These are phyloP conservation scores for Protomyces gravidus DNA, from an alignment of 1,139 yeast genomes.

Conservation along the genomic window DNA sequence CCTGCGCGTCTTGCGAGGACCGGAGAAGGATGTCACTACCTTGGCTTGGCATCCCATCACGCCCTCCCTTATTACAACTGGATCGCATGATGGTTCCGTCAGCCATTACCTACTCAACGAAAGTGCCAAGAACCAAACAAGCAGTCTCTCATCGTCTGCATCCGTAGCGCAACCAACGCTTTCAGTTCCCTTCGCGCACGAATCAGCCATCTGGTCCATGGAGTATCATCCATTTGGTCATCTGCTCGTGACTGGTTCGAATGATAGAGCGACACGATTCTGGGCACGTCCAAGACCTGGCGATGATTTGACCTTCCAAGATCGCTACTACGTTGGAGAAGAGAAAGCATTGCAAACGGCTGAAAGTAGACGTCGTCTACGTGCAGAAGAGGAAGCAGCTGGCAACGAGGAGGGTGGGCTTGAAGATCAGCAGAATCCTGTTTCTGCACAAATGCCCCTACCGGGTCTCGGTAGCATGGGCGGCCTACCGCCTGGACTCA, in stretches of 20 bases:
- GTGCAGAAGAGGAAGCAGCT: conserved; percentile 3
- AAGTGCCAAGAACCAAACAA: conserved; percentile 28
- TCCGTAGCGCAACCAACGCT: conserved; percentile 39
- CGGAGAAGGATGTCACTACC: conserved; percentile 80
- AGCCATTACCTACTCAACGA: conserved; percentile 67
- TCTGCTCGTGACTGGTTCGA: conserved; percentile 83
- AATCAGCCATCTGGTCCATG: conserved; percentile 80
- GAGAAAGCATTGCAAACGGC: conserved; percentile 26
- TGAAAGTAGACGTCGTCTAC: conserved; percentile 1
- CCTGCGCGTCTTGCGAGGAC: conserved; percentile 64
- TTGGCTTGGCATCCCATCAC: conserved; percentile 92
- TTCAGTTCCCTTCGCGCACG: conserved; percentile 83
- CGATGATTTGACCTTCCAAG: conserved; percentile 78
- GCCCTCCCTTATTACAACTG: conserved; percentile 72
- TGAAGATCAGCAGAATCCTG: conserved; percentile 23
- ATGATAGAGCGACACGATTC: conserved; percentile 87
- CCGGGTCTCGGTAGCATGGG: conserved; percentile 11
- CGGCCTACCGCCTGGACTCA: background rate
- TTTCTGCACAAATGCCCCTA: conserved; percentile 3
- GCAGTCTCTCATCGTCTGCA: conserved; percentile 28
- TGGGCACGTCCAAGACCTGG: conserved; percentile 93
- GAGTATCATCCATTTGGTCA: conserved; percentile 96
- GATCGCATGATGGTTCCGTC: conserved; percentile 84
- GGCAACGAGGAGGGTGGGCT: conserved; percentile 23
- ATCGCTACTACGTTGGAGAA: conserved; percentile 55